These are phyloP conservation scores for Entoloma clypeatum DNA, from an alignment of 1,284 basidiomycete genomes.

Conservation along the genomic window DNA sequence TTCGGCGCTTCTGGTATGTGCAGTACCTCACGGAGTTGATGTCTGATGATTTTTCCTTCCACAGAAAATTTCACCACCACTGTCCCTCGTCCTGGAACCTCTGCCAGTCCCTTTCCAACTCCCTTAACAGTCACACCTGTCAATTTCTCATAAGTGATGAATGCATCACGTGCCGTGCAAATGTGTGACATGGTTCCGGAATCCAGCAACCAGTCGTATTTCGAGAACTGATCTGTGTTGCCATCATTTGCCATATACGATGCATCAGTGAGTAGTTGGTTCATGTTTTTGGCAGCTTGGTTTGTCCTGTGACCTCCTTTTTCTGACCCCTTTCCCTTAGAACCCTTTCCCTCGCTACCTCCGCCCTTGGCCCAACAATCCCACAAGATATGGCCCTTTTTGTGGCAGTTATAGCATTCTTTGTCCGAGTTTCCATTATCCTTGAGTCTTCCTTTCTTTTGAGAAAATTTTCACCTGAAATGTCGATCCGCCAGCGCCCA, in stretches of 20 bases:
- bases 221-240: slow-evolving; percentile 7
- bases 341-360: slow-evolving; percentile 21
- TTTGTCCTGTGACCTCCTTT: neutral
- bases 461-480: slow-evolving; percentile 3
- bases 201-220: slow-evolving; percentile 21
- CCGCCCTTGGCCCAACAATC: slow-evolving; percentile 28
- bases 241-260: slow-evolving; percentile 11
- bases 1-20: slow-evolving; percentile 20
- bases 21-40: slow-evolving; percentile 16
- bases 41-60: slow-evolving; percentile 16
- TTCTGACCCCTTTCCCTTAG: too few relatives aligned
- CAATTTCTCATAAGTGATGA: slow-evolving; percentile 16
- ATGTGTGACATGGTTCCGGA: slow-evolving; percentile 23
- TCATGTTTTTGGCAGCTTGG: slow-evolving; percentile 1
- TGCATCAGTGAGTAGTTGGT: neutral
- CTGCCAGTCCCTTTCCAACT: slow-evolving; percentile 11
- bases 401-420: slow-evolving; percentile 20
- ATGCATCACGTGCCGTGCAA: slow-evolving; percentile 18
- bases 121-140: slow-evolving; percentile 15
- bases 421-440: slow-evolving; percentile 7
- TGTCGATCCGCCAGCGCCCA: neutral
- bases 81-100: slow-evolving; percentile 15
- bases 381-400: slow-evolving; percentile 17
- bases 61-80: slow-evolving; percentile 18
- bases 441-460: neutral